A percentile compares a stretch with the other conserved stretches of the same genome.
Evolutionary conservation across 2,329 filamentous ascomycete genomes (phyloP).

Genomic region (Nigrospora sphaerica): DNA sequence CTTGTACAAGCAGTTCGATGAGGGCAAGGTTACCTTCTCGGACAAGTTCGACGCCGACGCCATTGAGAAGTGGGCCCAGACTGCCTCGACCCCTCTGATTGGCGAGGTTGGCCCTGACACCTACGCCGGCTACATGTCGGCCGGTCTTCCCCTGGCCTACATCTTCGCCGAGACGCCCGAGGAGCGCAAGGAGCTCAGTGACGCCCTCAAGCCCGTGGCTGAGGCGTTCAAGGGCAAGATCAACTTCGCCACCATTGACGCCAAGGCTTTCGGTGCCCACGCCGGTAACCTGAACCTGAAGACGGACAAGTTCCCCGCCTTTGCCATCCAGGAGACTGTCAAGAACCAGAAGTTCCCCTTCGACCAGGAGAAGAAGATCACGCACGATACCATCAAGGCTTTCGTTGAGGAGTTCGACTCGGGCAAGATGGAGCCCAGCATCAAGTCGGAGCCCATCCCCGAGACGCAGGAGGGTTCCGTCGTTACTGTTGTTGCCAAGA

Average conservation of each 20-base stretch:
- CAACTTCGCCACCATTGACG: conserved; percentile 98
- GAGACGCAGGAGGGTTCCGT: conserved; percentile 89
- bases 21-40: conserved; percentile 81
- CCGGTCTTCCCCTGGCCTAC: conserved; percentile 89
- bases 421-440: conserved; percentile 88
- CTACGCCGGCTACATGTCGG: conserved; percentile 89
- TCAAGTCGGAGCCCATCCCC: conserved; percentile 97
- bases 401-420: conserved; percentile 82
- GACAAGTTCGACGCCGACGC: conserved; percentile 76
- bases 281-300: conserved; percentile 96
- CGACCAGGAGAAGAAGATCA: conserved; percentile 76
- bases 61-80: conserved; percentile 79
- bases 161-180: conserved; percentile 92
- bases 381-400: conserved; percentile 59
- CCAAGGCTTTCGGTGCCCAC: conserved; percentile 88
- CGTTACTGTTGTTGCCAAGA: conserved; percentile 83
- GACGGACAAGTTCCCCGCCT: conserved; percentile 89
- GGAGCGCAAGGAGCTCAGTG: conserved; percentile 74
- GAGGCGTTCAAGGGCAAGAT: conserved; percentile 88
- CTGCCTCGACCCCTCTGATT: conserved; percentile 78
- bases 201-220: conserved; percentile 76
- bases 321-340: conserved; percentile 90
- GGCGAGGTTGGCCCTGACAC: conserved; percentile 97
- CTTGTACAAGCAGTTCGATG: conserved; percentile 96
- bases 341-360: conserved; percentile 98